These are phyloP conservation scores for Teratosphaeria zuluensis DNA, from an alignment of 2,329 filamentous ascomycete genomes.

Conservation along the genomic window DNA sequence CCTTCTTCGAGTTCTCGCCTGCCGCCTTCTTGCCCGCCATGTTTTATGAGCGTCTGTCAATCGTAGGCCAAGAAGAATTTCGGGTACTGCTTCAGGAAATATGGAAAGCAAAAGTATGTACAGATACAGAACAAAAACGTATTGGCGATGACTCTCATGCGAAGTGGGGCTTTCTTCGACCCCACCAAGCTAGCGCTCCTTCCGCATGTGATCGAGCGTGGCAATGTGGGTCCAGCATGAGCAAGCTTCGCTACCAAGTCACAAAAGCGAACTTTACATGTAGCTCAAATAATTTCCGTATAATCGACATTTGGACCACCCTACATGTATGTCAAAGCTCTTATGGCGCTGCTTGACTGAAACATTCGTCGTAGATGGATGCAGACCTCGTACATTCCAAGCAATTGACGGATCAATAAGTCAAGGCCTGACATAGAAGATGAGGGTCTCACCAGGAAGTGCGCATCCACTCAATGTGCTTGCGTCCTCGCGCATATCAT, in stretches of 20 bases:
- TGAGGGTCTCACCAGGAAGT: not conserved
- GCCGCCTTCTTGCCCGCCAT: constrained; percentile 62
- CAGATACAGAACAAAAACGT: not conserved
- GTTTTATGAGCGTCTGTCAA: not conserved
- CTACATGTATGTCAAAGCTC: too few relatives aligned
- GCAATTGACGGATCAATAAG: too few relatives aligned
- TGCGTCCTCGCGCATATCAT: too few relatives aligned
- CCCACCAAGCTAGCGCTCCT: not conserved
- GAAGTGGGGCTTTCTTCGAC: not conserved
- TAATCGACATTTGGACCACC: too few relatives aligned
- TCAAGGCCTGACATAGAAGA: not conserved
- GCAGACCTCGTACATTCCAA: too few relatives aligned
- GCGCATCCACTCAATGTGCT: too few relatives aligned
- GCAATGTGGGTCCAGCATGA: not conserved
- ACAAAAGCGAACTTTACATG: too few relatives aligned
- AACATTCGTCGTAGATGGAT: too few relatives aligned
- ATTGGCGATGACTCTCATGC: not conserved
- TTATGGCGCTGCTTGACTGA: too few relatives aligned
- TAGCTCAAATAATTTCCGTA: too few relatives aligned
- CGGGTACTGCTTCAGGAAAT: not conserved
- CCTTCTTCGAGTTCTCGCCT: constrained; percentile 79
- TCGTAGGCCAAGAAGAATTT: not conserved
- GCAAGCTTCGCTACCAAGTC: too few relatives aligned
- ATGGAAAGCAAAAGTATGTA: not conserved
- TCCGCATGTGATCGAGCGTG: not conserved